phyloP scores from a whole-genome alignment of 2,329 filamentous ascomycete species.

The Colletotrichum magnum region DNA sequence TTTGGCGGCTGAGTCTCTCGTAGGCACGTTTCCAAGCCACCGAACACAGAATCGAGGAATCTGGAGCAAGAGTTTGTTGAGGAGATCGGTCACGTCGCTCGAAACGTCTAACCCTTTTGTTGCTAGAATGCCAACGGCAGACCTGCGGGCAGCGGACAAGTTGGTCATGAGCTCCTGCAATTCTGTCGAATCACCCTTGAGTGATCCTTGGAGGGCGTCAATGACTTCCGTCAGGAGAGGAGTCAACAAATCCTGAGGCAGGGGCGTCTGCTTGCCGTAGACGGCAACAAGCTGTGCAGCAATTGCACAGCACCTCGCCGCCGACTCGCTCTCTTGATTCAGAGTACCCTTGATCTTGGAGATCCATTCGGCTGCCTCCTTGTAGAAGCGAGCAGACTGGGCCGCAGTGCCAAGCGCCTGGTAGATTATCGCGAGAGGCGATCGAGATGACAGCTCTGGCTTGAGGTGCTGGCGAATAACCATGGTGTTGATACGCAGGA shows the following conservation, averaged over 20 bases:
- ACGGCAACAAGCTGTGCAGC: constrained; percentile 70
- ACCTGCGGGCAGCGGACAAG: constrained; percentile 68
- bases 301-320: constrained; percentile 65
- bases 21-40: constrained; percentile 73
- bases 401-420: constrained; percentile 67
- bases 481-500: constrained; percentile 49
- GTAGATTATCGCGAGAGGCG: constrained; percentile 63
- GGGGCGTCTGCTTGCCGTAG: constrained; percentile 61
- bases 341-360: constrained; percentile 58
- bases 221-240: constrained; percentile 63
- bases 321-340: constrained; percentile 58
- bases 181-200: constrained; percentile 71
- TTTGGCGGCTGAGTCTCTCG: constrained; percentile 66
- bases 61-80: constrained; percentile 70
- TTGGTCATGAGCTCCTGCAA: constrained; percentile 73
- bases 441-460: constrained; percentile 54
- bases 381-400: constrained; percentile 59
- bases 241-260: constrained; percentile 54
- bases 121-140: constrained; percentile 63
- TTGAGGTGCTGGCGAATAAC: constrained; percentile 53
- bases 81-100: constrained; percentile 50
- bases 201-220: constrained; percentile 68
- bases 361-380: constrained; percentile 71
- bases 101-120: constrained; percentile 19
- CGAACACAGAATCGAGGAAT: constrained; percentile 72